phyloP scores from a whole-genome alignment of 2,329 filamentous ascomycete species.

The Cladophialophora carrionii region DNA sequence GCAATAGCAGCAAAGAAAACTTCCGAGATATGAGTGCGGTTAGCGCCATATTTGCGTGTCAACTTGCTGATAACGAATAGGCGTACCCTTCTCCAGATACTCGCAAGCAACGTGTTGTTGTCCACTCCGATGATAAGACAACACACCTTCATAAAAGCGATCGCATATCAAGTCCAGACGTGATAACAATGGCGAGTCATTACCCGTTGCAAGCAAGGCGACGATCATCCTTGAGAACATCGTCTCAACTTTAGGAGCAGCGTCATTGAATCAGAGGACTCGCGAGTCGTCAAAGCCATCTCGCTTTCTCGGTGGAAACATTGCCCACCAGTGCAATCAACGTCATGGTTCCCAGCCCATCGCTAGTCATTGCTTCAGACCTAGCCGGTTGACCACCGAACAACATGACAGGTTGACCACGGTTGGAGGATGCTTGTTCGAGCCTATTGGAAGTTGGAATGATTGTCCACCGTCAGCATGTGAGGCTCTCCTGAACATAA shows the following conservation, averaged over 20 bases:
- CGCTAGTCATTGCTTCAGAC: not conserved
- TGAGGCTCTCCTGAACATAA: not conserved
- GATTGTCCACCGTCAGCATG: not conserved
- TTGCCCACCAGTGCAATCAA: not conserved
- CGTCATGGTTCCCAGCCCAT: no score
- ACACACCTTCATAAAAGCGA: not conserved
- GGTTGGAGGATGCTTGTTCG: not conserved
- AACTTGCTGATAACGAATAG: not conserved
- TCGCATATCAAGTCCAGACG: not conserved
- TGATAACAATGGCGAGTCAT: not conserved
- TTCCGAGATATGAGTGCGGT: not conserved
- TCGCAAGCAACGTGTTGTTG: not conserved
- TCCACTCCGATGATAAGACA: not conserved
- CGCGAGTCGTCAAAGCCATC: not conserved
- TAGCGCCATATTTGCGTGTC: not conserved
- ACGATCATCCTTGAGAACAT: not conserved
- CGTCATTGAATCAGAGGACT: not conserved
- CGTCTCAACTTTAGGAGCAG: not conserved
- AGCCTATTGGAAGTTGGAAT: not conserved
- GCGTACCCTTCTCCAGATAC: not conserved
- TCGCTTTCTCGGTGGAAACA: not conserved
- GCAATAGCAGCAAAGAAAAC: constrained; percentile 8
- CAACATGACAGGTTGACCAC: not conserved
- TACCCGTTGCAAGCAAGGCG: not conserved
- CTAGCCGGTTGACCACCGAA: not conserved